phyloP scores from a whole-genome alignment of 768 basidiomycete species.

The Mycena maculata region DNA sequence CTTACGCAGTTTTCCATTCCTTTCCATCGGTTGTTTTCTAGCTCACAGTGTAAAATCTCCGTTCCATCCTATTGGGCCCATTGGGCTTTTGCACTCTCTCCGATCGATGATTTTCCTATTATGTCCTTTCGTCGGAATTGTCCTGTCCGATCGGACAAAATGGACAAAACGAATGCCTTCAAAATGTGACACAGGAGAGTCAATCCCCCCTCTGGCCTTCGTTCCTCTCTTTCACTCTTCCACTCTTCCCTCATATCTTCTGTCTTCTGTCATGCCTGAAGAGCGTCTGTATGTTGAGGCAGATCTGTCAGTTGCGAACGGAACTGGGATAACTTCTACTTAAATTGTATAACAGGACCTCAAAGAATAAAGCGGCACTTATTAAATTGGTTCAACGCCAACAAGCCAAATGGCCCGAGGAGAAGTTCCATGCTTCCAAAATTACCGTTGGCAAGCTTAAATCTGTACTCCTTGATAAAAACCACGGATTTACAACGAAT shows the following conservation, averaged over 20 bases:
- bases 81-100: not conserved
- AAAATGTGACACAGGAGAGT: not conserved
- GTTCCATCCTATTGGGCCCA: too few relatives aligned
- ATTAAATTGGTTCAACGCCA: conserved; percentile 3
- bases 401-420: not conserved
- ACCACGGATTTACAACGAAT: not conserved
- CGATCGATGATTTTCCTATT: not conserved
- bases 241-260: not conserved
- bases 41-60: not conserved
- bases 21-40: not conserved
- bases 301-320: not conserved
- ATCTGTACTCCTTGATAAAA: not conserved
- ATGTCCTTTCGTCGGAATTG: not conserved
- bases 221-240: too few relatives aligned
- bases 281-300: not conserved
- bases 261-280: not conserved
- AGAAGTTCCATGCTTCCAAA: not conserved
- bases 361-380: not conserved
- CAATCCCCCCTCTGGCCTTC: not conserved
- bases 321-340: too few relatives aligned
- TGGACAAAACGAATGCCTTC: not conserved
- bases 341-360: too few relatives aligned
- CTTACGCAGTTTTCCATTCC: not conserved
- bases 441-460: not conserved
- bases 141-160: not conserved